Base-by-base conservation (phyloP, 2,329 filamentous ascomycete species). In the Fusarium nanum region DNA sequence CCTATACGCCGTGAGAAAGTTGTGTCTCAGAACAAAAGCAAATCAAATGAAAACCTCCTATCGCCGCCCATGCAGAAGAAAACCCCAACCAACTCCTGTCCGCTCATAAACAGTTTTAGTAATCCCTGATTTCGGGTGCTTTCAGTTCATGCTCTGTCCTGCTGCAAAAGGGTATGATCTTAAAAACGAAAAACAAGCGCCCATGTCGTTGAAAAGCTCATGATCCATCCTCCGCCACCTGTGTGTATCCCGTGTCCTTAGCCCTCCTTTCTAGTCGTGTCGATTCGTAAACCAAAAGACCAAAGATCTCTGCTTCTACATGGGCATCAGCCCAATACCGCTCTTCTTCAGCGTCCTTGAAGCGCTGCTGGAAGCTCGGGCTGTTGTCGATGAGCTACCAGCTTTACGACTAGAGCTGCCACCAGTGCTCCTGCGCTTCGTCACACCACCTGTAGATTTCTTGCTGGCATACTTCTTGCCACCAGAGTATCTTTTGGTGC, bases 341-440 rank as follows among this genome's bases (percentile, higher is more conserved):
- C 76, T 75, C 70, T 79, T 83, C 68, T 75, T 78, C 13, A 75
- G 73, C 20, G 76, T 68, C 72, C 74, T 77, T 32, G 69, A 52
- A 20, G 69, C 57, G 25, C 66, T 45, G 34, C 74, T 68, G 6
- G 65, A 67, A 18, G 74, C 67, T 42, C 67, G 71, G 20, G 70
- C 71, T 6, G 73, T 45, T 16, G 74, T 60, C 4, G 73, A 72
- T 16, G 78, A 76, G 42, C 77, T 73, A 59, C 78, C 78, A 18
- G 77, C 73, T 68, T 74, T 80, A 62, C 77, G 75, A 18, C 71
- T 52, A 12, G 76, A 67, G 30, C 74, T 54, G 14, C 76, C 60
- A 28, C 75, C 70, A 23, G 74, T 69, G 28, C 71, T 68, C 58
- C 75, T 80, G 37, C 80, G 78, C 58, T 76, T 77, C 22, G 75